Evolutionary conservation across 495 filamentous ascomycete species (phyloP).

Genomic region (Aspergillus egyptiacus): DNA sequence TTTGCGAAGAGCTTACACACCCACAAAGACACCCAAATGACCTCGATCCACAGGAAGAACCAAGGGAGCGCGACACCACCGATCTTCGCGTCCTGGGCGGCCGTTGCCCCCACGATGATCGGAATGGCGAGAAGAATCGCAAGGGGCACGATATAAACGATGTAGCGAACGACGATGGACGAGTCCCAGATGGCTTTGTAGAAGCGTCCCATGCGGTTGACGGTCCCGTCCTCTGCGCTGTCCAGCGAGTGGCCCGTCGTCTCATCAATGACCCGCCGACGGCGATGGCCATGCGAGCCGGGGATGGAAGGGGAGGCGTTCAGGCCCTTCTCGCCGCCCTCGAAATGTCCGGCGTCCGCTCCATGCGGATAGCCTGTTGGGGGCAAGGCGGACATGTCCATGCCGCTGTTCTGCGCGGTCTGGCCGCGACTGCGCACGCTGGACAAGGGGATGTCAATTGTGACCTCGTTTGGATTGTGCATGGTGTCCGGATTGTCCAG

Average conservation of each 20-base stretch:
- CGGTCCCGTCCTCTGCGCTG: conserved; percentile 50
- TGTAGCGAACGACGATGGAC: conserved; percentile 79
- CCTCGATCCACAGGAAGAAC: conserved; percentile 89
- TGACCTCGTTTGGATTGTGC: conserved; percentile 50
- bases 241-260: conserved; percentile 37
- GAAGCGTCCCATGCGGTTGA: conserved; percentile 80
- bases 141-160: conserved; percentile 81
- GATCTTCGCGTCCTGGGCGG: conserved; percentile 47
- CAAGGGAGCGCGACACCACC: conserved; percentile 63
- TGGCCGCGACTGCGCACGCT: conserved; percentile 39
- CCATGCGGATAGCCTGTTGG: conserved; percentile 14
- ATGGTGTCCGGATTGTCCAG: conserved; percentile 34
- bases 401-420: conserved; percentile 36
- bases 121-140: conserved; percentile 70
- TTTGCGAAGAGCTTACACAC: conserved; percentile 75
- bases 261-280: conserved; percentile 50
- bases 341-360: not conserved
- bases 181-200: conserved; percentile 82
- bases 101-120: conserved; percentile 66
- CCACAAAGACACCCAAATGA: conserved; percentile 88
- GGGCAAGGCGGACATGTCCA: conserved; percentile 19
- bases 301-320: conserved; percentile 43
- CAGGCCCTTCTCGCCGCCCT: conserved; percentile 40
- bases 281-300: conserved; percentile 23
- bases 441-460: conserved; percentile 53